phyloP scores from a whole-genome alignment of 2,329 filamentous ascomycete species.

The Penicillium sp. region DNA sequence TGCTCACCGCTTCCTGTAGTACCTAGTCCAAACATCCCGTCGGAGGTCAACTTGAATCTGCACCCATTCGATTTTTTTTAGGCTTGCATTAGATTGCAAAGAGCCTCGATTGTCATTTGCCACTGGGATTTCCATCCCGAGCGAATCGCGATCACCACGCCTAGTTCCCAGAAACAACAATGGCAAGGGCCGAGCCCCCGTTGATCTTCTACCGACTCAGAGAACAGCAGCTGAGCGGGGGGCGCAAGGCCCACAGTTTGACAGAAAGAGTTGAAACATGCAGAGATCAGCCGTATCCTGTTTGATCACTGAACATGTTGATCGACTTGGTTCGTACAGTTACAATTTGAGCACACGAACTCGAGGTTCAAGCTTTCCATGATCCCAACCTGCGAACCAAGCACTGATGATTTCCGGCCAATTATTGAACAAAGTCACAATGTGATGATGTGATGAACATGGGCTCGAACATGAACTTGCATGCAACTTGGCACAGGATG shows the following conservation, averaged over 20 bases:
- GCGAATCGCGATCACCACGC: not conserved
- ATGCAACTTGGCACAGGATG: not conserved
- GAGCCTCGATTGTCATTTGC: not conserved
- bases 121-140: not conserved
- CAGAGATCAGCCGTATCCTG: not conserved
- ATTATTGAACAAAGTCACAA: not conserved
- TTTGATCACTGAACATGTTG: not conserved
- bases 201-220: not conserved
- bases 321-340: not conserved
- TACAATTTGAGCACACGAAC: not conserved
- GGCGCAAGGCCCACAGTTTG: not conserved
- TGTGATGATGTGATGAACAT: not conserved
- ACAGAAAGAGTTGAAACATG: not conserved
- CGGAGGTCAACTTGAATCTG: not conserved
- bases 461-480: not conserved
- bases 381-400: not conserved
- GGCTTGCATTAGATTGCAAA: not conserved
- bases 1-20: slow-evolving; percentile 18
- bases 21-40: not conserved
- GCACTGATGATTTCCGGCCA: not conserved
- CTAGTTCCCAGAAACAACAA: not conserved
- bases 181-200: not conserved
- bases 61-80: not conserved
- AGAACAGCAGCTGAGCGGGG: not conserved
- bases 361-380: not conserved